Conservation (phyloP, 176 grass and related monocot species). For the Oryza meyeriana region DNA sequence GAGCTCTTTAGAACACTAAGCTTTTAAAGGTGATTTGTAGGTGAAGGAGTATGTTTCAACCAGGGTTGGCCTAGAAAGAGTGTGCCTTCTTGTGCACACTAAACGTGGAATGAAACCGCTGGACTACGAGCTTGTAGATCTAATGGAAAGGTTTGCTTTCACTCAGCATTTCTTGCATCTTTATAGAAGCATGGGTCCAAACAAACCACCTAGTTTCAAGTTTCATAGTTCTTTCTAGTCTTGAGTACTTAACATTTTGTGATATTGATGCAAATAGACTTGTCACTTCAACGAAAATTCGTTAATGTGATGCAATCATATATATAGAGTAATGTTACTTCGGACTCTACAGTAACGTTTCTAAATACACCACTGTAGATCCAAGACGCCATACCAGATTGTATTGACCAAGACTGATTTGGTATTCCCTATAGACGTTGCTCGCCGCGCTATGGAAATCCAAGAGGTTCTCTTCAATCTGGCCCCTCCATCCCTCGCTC, state of each 20-base stretch:
- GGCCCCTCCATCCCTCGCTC: not conserved
- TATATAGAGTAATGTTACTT: not conserved
- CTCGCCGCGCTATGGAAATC: slow-evolving; percentile 86
- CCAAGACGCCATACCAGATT: slow-evolving; percentile 90
- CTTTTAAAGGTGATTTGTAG: slow-evolving; percentile 38
- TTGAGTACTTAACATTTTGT: not conserved
- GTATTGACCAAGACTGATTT: slow-evolving; percentile 90
- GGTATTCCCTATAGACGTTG: slow-evolving; percentile 93
- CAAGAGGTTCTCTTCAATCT: slow-evolving; percentile 54
- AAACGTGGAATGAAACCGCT: slow-evolving; percentile 98
- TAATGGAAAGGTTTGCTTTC: slow-evolving; percentile 73
- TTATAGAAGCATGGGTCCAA: not conserved
- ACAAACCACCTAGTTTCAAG: not conserved
- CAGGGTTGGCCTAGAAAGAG: slow-evolving; percentile 81
- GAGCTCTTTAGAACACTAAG: not conserved
- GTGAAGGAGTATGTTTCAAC: slow-evolving; percentile 97
- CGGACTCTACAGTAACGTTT: not conserved
- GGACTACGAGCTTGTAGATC: slow-evolving; percentile 83
- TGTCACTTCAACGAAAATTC: not conserved
- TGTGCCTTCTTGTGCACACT: slow-evolving; percentile 91
- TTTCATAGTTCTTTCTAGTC: slow-evolving; percentile 8
- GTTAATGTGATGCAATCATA: not conserved
- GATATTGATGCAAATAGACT: not conserved
- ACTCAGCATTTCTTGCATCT: not conserved
- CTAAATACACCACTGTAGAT: slow-evolving; percentile 41